A percentile compares a stretch with the other conserved stretches of the same genome.
Conservation (phyloP, 371 early-diverging fungal species). For the Batrachochytrium dendrobatidis region DNA sequence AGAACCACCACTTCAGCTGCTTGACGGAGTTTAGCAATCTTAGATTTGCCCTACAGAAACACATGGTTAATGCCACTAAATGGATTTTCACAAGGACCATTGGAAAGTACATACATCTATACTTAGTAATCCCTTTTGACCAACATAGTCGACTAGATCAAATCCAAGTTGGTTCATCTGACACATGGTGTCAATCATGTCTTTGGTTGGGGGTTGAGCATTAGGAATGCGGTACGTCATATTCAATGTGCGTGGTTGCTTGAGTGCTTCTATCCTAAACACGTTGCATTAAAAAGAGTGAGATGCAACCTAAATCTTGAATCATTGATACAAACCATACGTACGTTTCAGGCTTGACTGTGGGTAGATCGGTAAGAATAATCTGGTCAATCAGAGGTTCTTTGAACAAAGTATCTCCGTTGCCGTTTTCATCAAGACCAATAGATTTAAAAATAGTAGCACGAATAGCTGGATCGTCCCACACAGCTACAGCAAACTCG, state of each 20-base stretch:
- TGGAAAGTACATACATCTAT: constrained; percentile 18
- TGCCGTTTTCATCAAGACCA: constrained; percentile 28
- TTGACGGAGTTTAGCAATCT: constrained; percentile 22
- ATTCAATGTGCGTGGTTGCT: constrained; percentile 16
- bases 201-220: constrained; percentile 1
- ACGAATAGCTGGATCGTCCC: constrained; percentile 21
- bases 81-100: background rate
- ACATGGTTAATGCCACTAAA: background rate
- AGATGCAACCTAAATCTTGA: too few relatives aligned
- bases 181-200: constrained; percentile 1
- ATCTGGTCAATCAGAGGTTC: constrained; percentile 32
- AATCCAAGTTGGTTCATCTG: constrained; percentile 13
- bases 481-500: constrained; percentile 37
- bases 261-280: constrained; percentile 25
- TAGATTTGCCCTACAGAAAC: constrained; percentile 6
- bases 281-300: background rate
- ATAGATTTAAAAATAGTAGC: constrained; percentile 26
- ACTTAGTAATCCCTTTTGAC: constrained; percentile 19
- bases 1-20: constrained; percentile 23
- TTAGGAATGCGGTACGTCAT: constrained; percentile 17
- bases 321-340: constrained; percentile 6
- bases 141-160: constrained; percentile 32
- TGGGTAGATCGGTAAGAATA: constrained; percentile 31
- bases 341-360: constrained; percentile 23
- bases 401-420: constrained; percentile 14